These are phyloP conservation scores for Juncus effusus DNA, from an alignment of 176 grass and related monocot species.

Conservation along the genomic window DNA sequence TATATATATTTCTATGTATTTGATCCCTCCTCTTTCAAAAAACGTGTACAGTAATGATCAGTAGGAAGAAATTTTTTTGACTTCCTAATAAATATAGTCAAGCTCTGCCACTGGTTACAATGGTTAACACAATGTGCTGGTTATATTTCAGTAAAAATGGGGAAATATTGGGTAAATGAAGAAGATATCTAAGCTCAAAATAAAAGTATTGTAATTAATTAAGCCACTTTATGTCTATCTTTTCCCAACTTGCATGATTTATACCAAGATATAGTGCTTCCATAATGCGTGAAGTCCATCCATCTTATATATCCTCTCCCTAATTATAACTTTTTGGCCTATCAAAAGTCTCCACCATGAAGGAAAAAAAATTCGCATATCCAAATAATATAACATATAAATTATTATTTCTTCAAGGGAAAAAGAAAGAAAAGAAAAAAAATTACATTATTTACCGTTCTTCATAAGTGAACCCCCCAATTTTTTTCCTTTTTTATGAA, in stretches of 20 bases:
- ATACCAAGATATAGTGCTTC: conserved; percentile 21
- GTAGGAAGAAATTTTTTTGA: too few species aligned
- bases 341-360: conserved; percentile 22
- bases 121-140: too few species aligned
- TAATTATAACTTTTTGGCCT: conserved; percentile 11
- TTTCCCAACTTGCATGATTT: conserved; percentile 23
- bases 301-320: conserved; percentile 12
- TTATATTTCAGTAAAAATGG: too few species aligned
- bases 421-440: conserved; percentile 23
- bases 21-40: too few species aligned
- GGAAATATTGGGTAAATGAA: too few species aligned
- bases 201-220: background rate
- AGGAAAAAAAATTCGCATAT: background rate
- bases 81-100: too few species aligned
- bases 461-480: too few species aligned
- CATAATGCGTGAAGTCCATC: conserved; percentile 21
- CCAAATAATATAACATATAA: too few species aligned
- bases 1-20: too few species aligned
- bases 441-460: background rate
- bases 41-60: too few species aligned
- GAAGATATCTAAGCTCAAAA: background rate
- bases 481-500: too few species aligned
- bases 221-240: conserved; percentile 17
- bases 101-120: too few species aligned
- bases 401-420: conserved; percentile 22